Evolutionary conservation across 1,139 yeast genomes (phyloP), one percentile per base, ranked within the genome.

Genomic region (Chernovozyma sophiae-reginae): DNA sequence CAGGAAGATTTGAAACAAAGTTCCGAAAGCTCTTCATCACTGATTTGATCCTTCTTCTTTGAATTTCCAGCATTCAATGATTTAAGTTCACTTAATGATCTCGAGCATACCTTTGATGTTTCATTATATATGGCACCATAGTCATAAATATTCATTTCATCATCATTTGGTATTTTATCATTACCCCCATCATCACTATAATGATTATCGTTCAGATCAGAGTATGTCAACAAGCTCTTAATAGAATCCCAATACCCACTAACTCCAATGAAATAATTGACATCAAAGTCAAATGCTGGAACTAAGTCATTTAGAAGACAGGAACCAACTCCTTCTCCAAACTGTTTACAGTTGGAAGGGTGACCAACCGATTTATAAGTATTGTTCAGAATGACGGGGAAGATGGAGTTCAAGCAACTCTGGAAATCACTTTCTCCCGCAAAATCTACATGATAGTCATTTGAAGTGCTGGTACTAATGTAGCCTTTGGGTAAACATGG

Each of bases 201-300:
- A n/a, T n/a, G n/a, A n/a, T n/a, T n/a, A n/a, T n/a, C n/a, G 24
- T 30, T 16, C 37, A n/a, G n/a, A 43, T 51, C 34, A 16, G 56
- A 56, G 38, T 65, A 61, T 2, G 60, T 55, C 28, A 68, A 56
- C 3, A 80, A 63, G 25, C 68, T 69, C 18, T 73, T 72, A 8
- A 82, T 66, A 3, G 87, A 77, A 53, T 84, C 85, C 86, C 89
- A 85, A 57, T 83, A 85, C 31, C 89, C 95, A 48, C 89, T 81
- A 2, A 86, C 87, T 0, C 94, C 95, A 23, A 82, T 72, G 44
- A 85, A 85, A 45, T 78, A 81, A 46, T 80, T 78, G 29, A 77
- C 62, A 37, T 74, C 79, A 47, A 84, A 80, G 47, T 81, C 86
- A 58, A 86, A 79, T 2, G 78, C 72, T 0, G 95, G 95, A 15